Evolutionary conservation across 1,284 basidiomycete genomes (phyloP).

Genomic region (Puccinia polysora): DNA sequence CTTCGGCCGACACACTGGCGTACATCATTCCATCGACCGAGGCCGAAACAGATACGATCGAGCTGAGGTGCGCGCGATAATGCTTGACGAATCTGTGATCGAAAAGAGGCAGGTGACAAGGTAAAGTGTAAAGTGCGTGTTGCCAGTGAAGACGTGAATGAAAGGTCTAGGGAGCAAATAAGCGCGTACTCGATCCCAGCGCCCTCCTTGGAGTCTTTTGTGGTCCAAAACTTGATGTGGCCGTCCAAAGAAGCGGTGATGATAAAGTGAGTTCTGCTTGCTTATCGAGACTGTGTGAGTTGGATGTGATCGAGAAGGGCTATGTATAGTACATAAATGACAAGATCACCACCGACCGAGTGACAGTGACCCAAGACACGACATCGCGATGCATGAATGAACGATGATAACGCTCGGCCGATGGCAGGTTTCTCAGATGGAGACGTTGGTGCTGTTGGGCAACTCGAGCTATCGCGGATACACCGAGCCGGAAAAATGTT

Average conservation of each 20-base stretch:
- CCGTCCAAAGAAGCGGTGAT: slow-evolving; percentile 93
- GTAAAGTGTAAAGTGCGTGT: background rate
- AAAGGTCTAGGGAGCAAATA: too few relatives aligned
- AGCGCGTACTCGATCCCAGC: slow-evolving; percentile 54
- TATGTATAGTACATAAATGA: background rate
- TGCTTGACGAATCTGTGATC: slow-evolving; percentile 44
- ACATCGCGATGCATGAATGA: slow-evolving; percentile 97
- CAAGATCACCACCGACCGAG: slow-evolving; percentile 60
- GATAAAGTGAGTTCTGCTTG: slow-evolving; percentile 74
- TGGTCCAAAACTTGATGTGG: slow-evolving; percentile 97
- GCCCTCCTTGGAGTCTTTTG: slow-evolving; percentile 61
- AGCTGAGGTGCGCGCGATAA: slow-evolving; percentile 74
- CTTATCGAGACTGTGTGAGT: background rate
- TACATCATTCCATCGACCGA: slow-evolving; percentile 88
- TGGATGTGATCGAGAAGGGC: background rate
- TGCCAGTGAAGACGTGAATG: background rate
- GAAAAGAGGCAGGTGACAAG: background rate
- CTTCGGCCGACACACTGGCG: slow-evolving; percentile 62
- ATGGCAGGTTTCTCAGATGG: slow-evolving; percentile 85
- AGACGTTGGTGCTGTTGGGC: slow-evolving; percentile 53
- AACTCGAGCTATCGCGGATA: slow-evolving; percentile 13
- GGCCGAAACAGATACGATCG: slow-evolving; percentile 74
- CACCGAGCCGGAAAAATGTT: background rate
- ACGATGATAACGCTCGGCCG: slow-evolving; percentile 88
- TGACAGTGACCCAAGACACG: slow-evolving; percentile 79